These are phyloP conservation scores for Purshia tridentata DNA, from an alignment of 306 rosid genomes.

Conservation along the genomic window DNA sequence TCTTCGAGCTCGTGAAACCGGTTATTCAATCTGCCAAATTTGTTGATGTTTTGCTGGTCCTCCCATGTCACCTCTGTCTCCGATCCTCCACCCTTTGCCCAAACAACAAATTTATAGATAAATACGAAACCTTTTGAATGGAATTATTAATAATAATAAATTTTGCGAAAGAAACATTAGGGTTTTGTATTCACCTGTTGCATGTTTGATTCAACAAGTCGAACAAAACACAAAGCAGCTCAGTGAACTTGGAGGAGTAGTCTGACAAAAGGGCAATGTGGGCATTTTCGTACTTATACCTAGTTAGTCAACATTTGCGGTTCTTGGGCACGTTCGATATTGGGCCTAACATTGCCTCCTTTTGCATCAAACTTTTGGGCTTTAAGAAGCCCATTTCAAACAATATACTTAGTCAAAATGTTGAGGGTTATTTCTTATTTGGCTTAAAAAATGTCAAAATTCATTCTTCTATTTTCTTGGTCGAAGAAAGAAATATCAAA, in stretches of 20 bases:
- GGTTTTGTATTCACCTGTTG: constrained; percentile 31
- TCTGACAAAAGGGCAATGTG: background rate
- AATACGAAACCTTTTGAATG: background rate
- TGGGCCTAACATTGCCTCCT: background rate
- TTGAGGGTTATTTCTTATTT: no score
- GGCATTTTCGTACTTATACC: background rate
- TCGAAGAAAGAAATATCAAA: background rate
- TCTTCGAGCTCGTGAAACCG: constrained; percentile 93
- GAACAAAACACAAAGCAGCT: constrained; percentile 4
- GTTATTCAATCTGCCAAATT: constrained; percentile 82
- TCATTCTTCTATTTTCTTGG: no score
- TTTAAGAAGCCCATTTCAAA: background rate
- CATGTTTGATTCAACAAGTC: constrained; percentile 23
- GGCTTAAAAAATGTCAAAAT: background rate
- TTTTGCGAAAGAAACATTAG: background rate
- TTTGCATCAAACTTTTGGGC: background rate
- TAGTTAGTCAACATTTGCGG: background rate
- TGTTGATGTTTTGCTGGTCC: constrained; percentile 83
- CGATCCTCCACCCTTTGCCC: constrained; percentile 70
- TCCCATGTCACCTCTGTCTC: constrained; percentile 88
- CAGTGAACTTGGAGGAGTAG: background rate
- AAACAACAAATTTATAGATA: background rate
- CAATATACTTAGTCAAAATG: no score
- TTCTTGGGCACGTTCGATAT: background rate
- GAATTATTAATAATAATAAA: background rate